phyloP scores from a whole-genome alignment of 1,139 yeast genomes.

The Ogataea hybrid region DNA sequence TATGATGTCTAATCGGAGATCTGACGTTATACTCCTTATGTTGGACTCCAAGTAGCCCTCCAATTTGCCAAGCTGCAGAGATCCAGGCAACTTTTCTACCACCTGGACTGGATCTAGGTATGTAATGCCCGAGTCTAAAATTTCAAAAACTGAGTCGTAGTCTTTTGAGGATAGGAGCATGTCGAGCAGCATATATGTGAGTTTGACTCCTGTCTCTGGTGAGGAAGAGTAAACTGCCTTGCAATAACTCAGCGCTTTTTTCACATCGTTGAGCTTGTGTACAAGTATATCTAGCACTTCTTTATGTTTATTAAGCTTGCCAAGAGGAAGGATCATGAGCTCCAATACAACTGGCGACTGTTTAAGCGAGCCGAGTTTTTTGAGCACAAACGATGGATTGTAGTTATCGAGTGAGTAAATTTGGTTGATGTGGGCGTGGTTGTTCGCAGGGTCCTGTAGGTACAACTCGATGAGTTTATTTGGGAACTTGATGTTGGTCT shows the following conservation, averaged over 20 bases:
- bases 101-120: conserved; percentile 53
- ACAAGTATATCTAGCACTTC: conserved; percentile 64
- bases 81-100: conserved; percentile 49
- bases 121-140: conserved; percentile 42
- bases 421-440: conserved; percentile 25
- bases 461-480: conserved; percentile 60
- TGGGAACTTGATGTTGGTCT: conserved; percentile 44
- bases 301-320: conserved; percentile 59
- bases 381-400: conserved; percentile 34
- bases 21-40: conserved; percentile 38
- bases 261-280: conserved; percentile 55
- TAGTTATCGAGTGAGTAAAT: conserved; percentile 32
- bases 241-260: conserved; percentile 61
- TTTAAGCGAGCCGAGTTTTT: conserved; percentile 19
- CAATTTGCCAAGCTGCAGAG: conserved; percentile 45
- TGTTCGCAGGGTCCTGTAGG: conserved; percentile 31
- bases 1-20: conserved; percentile 27
- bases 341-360: conserved; percentile 28
- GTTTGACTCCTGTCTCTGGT: conserved; percentile 11
- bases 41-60: conserved; percentile 47
- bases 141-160: conserved; percentile 14
- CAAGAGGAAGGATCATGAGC: conserved; percentile 58
- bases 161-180: conserved; percentile 18
- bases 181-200: conserved; percentile 23
- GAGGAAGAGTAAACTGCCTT: conserved; percentile 20